Percentiles rank a stretch among this genome's conserved stretches.
phyloP scores from a whole-genome alignment of 1,139 yeast genomes.

The Scheffersomyces segobiensis region DNA sequence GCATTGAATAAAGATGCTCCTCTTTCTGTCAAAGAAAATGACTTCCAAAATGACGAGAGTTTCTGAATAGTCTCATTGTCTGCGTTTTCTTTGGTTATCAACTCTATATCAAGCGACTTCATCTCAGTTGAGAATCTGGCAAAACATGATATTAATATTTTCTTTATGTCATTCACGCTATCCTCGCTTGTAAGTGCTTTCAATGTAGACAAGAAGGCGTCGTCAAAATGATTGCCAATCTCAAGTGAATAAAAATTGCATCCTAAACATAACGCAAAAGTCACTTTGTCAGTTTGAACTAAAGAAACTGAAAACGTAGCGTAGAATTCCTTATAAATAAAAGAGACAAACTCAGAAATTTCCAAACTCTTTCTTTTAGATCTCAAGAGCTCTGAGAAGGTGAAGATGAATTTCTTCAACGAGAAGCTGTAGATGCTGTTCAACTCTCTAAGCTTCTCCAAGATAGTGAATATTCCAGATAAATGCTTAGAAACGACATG shows the following conservation, averaged over 20 bases:
- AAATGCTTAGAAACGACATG: slow-evolving; percentile 57
- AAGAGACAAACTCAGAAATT: slow-evolving; percentile 25
- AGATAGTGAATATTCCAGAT: slow-evolving; percentile 48
- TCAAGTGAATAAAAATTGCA: slow-evolving; percentile 26
- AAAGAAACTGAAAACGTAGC: slow-evolving; percentile 51
- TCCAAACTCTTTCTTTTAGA: slow-evolving; percentile 14
- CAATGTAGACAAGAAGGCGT: slow-evolving; percentile 13
- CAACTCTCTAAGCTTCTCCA: slow-evolving; percentile 42
- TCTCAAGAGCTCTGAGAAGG: slow-evolving; percentile 41
- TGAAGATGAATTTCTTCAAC: slow-evolving; percentile 42
- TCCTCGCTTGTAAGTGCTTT: neutral
- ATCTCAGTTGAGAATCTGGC: slow-evolving; percentile 8
- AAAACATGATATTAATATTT: slow-evolving; percentile 8
- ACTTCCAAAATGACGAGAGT: slow-evolving; percentile 13
- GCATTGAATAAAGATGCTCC: slow-evolving; percentile 18
- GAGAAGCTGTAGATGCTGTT: slow-evolving; percentile 62
- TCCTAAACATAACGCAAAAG: slow-evolving; percentile 44
- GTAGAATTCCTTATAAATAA: slow-evolving; percentile 49
- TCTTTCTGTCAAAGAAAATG: slow-evolving; percentile 7
- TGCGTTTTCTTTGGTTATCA: slow-evolving; percentile 10
- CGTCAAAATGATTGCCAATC: slow-evolving; percentile 24
- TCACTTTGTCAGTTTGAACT: slow-evolving; percentile 45
- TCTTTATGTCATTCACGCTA: slow-evolving; percentile 1
- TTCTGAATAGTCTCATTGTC: slow-evolving; percentile 20
- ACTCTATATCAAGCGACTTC: slow-evolving; percentile 5